Evolutionary conservation across 768 basidiomycete genomes (phyloP), one percentile per base, ranked within the genome.

Genomic region (Tricholomella constricta): DNA sequence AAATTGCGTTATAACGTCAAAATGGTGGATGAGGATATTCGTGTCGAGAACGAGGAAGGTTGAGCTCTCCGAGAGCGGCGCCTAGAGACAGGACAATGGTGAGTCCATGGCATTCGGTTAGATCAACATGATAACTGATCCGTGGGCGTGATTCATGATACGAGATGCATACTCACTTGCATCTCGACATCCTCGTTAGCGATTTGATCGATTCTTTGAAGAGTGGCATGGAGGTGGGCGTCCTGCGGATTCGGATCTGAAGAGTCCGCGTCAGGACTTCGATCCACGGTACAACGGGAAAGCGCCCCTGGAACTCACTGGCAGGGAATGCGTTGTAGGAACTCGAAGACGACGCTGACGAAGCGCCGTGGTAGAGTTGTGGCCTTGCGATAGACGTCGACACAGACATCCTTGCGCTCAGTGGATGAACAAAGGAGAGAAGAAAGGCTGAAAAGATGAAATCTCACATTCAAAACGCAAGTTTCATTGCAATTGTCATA

Each of bases 161-260:
- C 22, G n/a, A 35, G 40, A 20, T 32, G n/a, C n/a, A 43, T 17
- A 59, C 78, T 60, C 61, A 86, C 88, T 75, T 79, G 79, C 87
- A 88, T 88, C 59, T 89, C 87, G 12, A 89, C 79, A 75, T 89
- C 88, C 61, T 77, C 72, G 60, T 84, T 84, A 31, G 81, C 80
- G 37, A 82, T 72, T 58, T 79, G 67, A 46, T 82, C 78, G 59
- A 87, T 79, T 42, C 71, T 72, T 59, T 71, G 70, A 12, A 86
- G 72, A 4, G 82, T 82, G 20, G 72, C 66, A 54, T 73, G 65
- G 31, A 73, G 60, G 55, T 71, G 65, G 20, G 58, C 56, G 48
- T 66, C 57, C 41, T 48, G 44, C 11, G 53, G 52, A 27, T 53
- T 59, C 57, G 55, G 36, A 52, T 58, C 51, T 57, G 37, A 14